Evolutionary conservation across 257 asterid species (phyloP), one percentile per base, ranked within the genome.

Genomic region (Solanum lycopersicoides): DNA sequence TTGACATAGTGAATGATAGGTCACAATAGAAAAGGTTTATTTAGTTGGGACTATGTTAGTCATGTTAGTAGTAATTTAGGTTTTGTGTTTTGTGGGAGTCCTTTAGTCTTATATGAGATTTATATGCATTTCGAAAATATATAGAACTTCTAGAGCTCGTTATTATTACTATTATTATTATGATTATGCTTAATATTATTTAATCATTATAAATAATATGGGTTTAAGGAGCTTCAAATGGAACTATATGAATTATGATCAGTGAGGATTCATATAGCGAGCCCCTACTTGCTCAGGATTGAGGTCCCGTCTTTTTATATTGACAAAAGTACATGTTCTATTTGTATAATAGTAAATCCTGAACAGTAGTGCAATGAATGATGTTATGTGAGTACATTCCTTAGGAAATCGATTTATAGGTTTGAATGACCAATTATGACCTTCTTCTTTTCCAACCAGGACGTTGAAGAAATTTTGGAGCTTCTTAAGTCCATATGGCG

Each of bases 381-480:
- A 50, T 77, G 59, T 4, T 8, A 79, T 45, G 84, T 18, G 28
- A 45, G 66, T 45, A 79, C 66, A 79, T 47, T 47, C 42, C 84
- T 50, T 85, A 34, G 50, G 53, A 44, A 85, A 86, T 39, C 2
- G 3, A 16, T 25, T 14, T 14, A 30, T 73, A 80, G 66, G 50
- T 88, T 56, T 85, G 45, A 53, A 30, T 87, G 71, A 50, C 20
- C 72, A 74, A 41, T 77, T 28, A 20, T 83, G 85, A 53, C 66
- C 84, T 87, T 60, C 65, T 53, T 73, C 50, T 84, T 75, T 86
- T 87, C 73, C 74, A 76, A 84, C 56, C 97, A 97, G 98, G 98
- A 97, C 92, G 98, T 97, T 87, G 98, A 97, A 91, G 98, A 97
- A 92, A 95, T 97, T 92, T 90, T 97, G 95, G 99, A 97, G 95